Evolutionary conservation across 2,329 filamentous ascomycete species (phyloP), one percentile per base, ranked within the genome.

Genomic region (Fusarium chlamydosporum): DNA sequence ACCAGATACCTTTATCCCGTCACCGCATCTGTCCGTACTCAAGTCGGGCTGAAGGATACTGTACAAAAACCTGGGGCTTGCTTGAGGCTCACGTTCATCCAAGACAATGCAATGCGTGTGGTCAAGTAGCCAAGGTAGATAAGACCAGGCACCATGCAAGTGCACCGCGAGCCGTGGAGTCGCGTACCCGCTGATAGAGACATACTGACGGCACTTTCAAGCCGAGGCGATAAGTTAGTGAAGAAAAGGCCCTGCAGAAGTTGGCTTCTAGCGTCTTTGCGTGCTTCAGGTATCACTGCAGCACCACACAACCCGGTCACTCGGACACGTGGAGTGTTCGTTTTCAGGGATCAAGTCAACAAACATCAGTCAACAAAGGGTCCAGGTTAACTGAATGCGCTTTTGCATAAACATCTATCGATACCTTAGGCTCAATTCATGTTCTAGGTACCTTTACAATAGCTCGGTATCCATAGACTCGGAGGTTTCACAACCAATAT

Each of bases 171-270:
- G 41, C 47, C 23, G 37, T 65, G 42, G 53, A 55, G 50, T 48
- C 53, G 35, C 31, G 56, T 63, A 67, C 50, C 65, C 59, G 42
- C 51, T 33, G 45, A 52, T 52, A 52, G 29, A 42, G 51, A 40
- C 47, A 23, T 23, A 61, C 35, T 52, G 41, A 37, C 66, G 66
- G 66, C 66, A 69, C 61, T 67, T 70, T 58, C 35, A 70, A 59
- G 66, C 66, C 66, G 66, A 69, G 56, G 42, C 45, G 23, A 16
- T 51, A n/a, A 27, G 23, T 23, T 37, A 40, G 34, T 29, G 35
- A 62, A 55, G 37, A 35, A 37, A 50, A 46, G 41, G 56, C 55
- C 65, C 65, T 66, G 60, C n/a, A 65, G 50, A 18, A 23, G 35
- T 43, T 50, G 35, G 58, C 48, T 57, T 48, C 52, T 59, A 65